Base-by-base conservation (phyloP, 345 rosid genomes). In the Salix caprea region DNA sequence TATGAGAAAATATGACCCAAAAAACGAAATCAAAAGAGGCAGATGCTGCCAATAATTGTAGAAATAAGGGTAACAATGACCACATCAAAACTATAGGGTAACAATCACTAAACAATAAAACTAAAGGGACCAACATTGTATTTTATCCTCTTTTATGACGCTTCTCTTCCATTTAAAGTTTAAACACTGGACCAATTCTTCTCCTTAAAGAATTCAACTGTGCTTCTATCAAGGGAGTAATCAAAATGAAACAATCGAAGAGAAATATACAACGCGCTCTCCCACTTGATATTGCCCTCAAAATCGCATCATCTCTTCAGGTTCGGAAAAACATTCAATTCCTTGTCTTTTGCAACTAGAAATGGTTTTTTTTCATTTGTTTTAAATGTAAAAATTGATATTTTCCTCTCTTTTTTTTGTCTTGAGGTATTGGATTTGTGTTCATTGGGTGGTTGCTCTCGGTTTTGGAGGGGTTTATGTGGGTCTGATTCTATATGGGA, bases 401-500 rank as follows among this genome's bases (percentile, higher is more conserved):
- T 44, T 79, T 42, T 1, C 1, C 24, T 60, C 46, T 67, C 15
- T 16, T 7, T 40, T 40, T 72, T 13, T 1, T 56, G 39, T 68
- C 28, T 37, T 37, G 39, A 91, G 96, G 89, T 79, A 52, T 67
- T 58, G 61, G 97, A 90, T 84, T 78, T 94, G 71, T 89, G 92
- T 37, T 80, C 88, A 37, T 78, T 92, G 70, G 89, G 92, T 30
- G 74, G 89, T 79, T 94, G 97, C 80, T 89, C 94, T 70, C 87
- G 77, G 73, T 86, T 86, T 74, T 94, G 94, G 96, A 89, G 91
- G 77, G 84, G 88, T 70, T 65, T 89, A 5, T 92, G 96, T 54
- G 62, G 76, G 69, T 89, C 92, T 54, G 93, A 92, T 79, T 81
- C 71, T 78, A 76, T 90, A 56, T 94, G 98, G 97, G 92, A 89